Evolutionary conservation across 1,284 basidiomycete species (phyloP).

Genomic region (Hortiboletus rubellus): DNA sequence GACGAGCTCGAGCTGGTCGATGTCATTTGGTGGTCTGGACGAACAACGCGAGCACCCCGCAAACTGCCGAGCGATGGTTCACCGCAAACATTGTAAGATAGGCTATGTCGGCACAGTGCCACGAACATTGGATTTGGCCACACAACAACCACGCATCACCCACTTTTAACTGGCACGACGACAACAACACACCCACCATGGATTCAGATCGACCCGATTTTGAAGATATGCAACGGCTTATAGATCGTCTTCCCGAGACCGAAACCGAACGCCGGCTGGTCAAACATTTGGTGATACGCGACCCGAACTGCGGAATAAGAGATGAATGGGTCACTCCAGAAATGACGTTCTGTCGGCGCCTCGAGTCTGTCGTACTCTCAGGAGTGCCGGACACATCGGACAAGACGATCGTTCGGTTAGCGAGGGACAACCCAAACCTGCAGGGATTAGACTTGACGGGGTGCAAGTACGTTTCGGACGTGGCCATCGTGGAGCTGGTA

Average conservation of each 20-base stretch:
- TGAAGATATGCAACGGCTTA: conserved; percentile 52
- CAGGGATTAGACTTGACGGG: conserved; percentile 78
- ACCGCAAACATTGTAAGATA: too few relatives aligned
- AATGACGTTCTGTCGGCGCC: conserved; percentile 61
- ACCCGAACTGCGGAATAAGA: conserved; percentile 44
- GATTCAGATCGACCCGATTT: conserved; percentile 22
- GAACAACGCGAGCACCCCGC: conserved; percentile 8
- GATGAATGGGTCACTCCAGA: conserved; percentile 67
- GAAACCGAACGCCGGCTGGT: conserved; percentile 56
- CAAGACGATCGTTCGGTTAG: conserved; percentile 64
- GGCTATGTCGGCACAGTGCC: too few relatives aligned
- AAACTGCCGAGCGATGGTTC: conserved; percentile 24
- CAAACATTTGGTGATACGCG: conserved; percentile 54
- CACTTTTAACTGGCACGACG: background rate
- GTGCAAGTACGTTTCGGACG: conserved; percentile 76
- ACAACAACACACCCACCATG: conserved; percentile 13
- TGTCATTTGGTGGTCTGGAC: conserved; percentile 32
- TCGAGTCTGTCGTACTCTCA: conserved; percentile 75
- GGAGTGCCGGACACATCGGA: conserved; percentile 70
- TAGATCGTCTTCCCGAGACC: conserved; percentile 51
- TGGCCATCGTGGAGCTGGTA: conserved; percentile 71
- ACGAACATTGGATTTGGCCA: background rate
- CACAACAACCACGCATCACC: conserved; percentile 6
- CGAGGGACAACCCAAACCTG: conserved; percentile 62
- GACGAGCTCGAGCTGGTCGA: conserved; percentile 52